Evolutionary conservation across 148 eudicot genomes (phyloP).

Genomic region (Salicornia ramosissima): DNA sequence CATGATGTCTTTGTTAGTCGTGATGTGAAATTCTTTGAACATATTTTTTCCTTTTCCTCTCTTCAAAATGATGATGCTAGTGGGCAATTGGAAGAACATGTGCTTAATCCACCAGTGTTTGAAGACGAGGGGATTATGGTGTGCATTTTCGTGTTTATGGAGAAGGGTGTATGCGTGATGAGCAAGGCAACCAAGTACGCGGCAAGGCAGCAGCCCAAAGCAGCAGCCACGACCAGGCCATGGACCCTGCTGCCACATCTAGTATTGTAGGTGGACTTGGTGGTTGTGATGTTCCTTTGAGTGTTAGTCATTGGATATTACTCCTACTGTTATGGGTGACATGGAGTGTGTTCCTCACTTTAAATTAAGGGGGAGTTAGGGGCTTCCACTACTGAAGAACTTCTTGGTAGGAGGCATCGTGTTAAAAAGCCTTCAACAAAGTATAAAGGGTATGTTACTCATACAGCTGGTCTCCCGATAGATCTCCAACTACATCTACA

Average conservation of each 20-base stretch:
- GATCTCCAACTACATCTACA: background rate
- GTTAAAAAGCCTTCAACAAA: background rate
- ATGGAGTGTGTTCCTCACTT: background rate
- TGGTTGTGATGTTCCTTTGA: no score
- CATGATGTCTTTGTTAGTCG: background rate
- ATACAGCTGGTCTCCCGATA: background rate
- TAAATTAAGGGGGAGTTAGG: background rate
- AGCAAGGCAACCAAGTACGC: no score
- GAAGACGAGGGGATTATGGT: no score
- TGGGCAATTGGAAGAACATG: no score
- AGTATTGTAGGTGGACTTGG: no score
- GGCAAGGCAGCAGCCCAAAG: no score
- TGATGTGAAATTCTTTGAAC: background rate
- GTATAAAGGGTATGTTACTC: background rate
- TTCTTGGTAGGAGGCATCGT: background rate
- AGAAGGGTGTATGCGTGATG: no score
- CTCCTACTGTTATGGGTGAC: background rate
- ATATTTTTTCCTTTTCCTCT: background rate
- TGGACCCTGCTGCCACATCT: no score
- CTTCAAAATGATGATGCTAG: background rate
- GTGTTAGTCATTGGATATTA: no score
- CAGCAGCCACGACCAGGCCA: no score
- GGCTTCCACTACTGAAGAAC: background rate
- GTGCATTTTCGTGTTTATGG: no score
- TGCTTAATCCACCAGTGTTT: no score